These are phyloP conservation scores for Themeda triandra DNA, from an alignment of 176 grass and related monocot species.

Conservation along the genomic window DNA sequence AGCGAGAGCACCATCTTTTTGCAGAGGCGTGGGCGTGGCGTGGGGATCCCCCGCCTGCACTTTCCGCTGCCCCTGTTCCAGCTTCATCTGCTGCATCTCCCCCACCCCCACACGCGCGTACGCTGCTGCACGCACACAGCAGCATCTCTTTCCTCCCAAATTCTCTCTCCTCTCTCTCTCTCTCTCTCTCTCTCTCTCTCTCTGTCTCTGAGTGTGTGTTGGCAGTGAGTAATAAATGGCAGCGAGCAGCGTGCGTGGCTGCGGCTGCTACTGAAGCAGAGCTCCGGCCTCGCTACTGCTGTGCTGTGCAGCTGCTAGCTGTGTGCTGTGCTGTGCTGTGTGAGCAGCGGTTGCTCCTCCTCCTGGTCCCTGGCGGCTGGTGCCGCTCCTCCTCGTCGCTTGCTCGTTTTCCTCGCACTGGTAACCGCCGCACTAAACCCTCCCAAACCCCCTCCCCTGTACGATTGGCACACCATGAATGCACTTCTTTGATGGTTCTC, in stretches of 20 bases:
- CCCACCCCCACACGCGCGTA: conserved; percentile 1
- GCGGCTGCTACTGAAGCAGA: not conserved
- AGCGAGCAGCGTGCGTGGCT: conserved; percentile 33
- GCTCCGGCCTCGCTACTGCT: not conserved
- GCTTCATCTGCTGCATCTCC: conserved; percentile 16
- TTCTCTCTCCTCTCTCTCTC: not conserved
- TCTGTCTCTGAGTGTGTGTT: not conserved
- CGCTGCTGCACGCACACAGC: conserved; percentile 1
- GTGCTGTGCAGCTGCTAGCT: conserved; percentile 5
- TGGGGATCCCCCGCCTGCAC: conserved; percentile 47
- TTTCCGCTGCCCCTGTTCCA: conserved; percentile 35
- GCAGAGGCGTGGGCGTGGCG: not conserved
- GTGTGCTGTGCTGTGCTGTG: conserved; percentile 6
- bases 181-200: not conserved
- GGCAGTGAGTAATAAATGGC: conserved; percentile 46
- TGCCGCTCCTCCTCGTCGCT: not conserved
- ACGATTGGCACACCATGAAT: not conserved
- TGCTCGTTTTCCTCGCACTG: not conserved
- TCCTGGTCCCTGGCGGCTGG: not conserved
- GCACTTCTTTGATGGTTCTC: not conserved
- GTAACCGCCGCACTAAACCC: conserved; percentile 39
- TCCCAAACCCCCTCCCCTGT: conserved; percentile 18
- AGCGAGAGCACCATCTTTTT: conserved; percentile 20
- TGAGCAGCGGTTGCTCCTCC: not conserved
- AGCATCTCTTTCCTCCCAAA: not conserved